Evolutionary conservation across 2,329 filamentous ascomycete species (phyloP).

Genomic region (Scolecobasidium constrictum): DNA sequence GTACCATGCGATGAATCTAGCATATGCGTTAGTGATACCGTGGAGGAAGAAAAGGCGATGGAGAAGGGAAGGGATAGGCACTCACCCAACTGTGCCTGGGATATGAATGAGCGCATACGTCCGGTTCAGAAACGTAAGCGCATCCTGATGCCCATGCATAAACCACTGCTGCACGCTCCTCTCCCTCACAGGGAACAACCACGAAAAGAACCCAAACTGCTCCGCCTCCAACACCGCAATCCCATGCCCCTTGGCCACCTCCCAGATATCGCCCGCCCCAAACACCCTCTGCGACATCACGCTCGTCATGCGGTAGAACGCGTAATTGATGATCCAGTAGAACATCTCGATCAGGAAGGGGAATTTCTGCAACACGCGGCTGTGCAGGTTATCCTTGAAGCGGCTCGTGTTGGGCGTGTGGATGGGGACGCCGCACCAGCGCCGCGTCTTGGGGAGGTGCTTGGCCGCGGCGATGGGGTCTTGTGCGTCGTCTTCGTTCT

Average conservation of each 20-base stretch:
- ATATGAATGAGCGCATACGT: conserved; percentile 51
- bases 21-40: conserved; percentile 8
- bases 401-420: conserved; percentile 48
- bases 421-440: conserved; percentile 41
- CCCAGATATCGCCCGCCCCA: conserved; percentile 42
- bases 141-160: conserved; percentile 40
- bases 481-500: conserved; percentile 25
- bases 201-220: conserved; percentile 37
- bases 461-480: conserved; percentile 24
- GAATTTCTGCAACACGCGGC: conserved; percentile 53
- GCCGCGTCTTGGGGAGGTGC: conserved; percentile 37
- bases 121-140: conserved; percentile 46
- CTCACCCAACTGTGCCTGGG: conserved; percentile 47
- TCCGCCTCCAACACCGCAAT: conserved; percentile 46
- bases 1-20: conserved; percentile 52
- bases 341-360: conserved; percentile 65
- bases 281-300: conserved; percentile 40
- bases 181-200: conserved; percentile 43
- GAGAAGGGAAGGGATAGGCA: conserved; percentile 15
- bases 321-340: conserved; percentile 58
- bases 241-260: conserved; percentile 45
- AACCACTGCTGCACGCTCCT: conserved; percentile 46
- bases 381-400: conserved; percentile 51
- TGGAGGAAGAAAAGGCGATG: background rate
- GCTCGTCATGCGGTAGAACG: conserved; percentile 52